Evolutionary conservation across 768 basidiomycete genomes (phyloP).

Genomic region (Amanita rubescens): DNA sequence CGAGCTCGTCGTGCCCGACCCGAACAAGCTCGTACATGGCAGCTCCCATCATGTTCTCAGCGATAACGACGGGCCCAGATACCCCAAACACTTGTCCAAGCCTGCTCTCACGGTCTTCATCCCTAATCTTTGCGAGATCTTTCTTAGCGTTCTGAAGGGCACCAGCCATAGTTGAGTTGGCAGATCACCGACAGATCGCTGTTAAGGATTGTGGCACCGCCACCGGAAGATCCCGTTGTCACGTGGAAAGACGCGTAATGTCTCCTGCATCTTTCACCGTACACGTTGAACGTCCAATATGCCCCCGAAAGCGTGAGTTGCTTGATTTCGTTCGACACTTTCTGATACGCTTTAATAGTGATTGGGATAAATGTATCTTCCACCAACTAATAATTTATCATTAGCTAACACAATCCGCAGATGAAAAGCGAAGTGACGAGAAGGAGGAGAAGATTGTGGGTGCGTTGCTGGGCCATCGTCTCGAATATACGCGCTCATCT

Average conservation of each 20-base stretch:
- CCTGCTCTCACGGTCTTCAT: constrained; percentile 84
- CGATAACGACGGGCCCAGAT: constrained; percentile 97
- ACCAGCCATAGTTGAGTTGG: constrained; percentile 64
- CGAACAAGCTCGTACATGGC: constrained; percentile 99
- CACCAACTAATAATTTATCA: background rate
- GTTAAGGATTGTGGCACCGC: background rate
- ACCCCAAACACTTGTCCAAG: constrained; percentile 92
- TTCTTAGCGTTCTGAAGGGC: constrained; percentile 87
- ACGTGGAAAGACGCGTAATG: constrained; percentile 30
- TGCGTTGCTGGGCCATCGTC: constrained; percentile 23
- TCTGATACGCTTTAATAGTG: constrained; percentile 38
- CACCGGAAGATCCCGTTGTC: constrained; percentile 16
- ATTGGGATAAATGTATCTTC: constrained; percentile 95
- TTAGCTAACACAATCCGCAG: constrained; percentile 31
- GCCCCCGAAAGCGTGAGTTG: constrained; percentile 91
- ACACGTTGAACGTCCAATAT: constrained; percentile 38
- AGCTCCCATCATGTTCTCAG: constrained; percentile 90
- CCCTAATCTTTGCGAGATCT: constrained; percentile 78
- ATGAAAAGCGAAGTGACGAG: constrained; percentile 78
- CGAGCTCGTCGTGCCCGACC: constrained; percentile 96
- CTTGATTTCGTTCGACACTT: constrained; percentile 3
- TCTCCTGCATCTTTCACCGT: constrained; percentile 10
- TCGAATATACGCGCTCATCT: constrained; percentile 7
- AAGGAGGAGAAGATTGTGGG: constrained; percentile 95
- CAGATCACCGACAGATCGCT: background rate